These are phyloP conservation scores for Cyphellophora europaea DNA, from an alignment of 2,329 filamentous ascomycete genomes.

Conservation along the genomic window DNA sequence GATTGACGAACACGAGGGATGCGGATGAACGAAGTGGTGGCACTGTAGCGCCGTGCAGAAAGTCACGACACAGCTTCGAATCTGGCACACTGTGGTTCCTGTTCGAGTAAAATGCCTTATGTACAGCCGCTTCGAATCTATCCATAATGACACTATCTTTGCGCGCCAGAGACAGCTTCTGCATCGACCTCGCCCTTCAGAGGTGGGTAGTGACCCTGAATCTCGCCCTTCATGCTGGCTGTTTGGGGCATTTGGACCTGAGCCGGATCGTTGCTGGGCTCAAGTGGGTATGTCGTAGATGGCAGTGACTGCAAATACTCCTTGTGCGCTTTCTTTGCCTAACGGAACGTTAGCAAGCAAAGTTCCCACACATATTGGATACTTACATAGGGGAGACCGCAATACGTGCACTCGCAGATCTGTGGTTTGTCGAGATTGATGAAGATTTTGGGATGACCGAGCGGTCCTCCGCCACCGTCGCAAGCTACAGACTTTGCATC, in stretches of 20 bases:
- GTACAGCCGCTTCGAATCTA: no score
- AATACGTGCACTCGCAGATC: constrained; percentile 85
- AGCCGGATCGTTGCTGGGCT: constrained; percentile 47
- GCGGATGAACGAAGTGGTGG: no score
- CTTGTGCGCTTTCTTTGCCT: constrained; percentile 88
- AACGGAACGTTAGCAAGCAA: constrained; percentile 3
- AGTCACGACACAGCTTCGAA: no score
- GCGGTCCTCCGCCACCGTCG: constrained; percentile 82
- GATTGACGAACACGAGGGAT: no score
- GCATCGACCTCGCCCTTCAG: constrained; percentile 16
- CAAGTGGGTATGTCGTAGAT: constrained; percentile 71
- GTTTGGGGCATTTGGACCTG: constrained; percentile 48
- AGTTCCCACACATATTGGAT: constrained; percentile 10
- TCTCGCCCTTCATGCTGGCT: constrained; percentile 14
- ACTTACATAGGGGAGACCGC: constrained; percentile 84
- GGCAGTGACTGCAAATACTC: constrained; percentile 75
- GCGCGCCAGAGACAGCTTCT: constrained; percentile 5
- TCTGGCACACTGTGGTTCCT: no score
- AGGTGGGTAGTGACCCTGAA: constrained; percentile 15
- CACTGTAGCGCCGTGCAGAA: no score
- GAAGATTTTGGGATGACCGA: constrained; percentile 86
- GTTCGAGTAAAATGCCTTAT: no score
- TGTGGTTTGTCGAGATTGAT: constrained; percentile 98
- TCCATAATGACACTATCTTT: no score
- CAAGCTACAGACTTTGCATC: constrained; percentile 74